Evolutionary conservation across 495 filamentous ascomycete genomes (phyloP), one percentile per base, ranked within the genome.

Genomic region (Acidiella bohemica): DNA sequence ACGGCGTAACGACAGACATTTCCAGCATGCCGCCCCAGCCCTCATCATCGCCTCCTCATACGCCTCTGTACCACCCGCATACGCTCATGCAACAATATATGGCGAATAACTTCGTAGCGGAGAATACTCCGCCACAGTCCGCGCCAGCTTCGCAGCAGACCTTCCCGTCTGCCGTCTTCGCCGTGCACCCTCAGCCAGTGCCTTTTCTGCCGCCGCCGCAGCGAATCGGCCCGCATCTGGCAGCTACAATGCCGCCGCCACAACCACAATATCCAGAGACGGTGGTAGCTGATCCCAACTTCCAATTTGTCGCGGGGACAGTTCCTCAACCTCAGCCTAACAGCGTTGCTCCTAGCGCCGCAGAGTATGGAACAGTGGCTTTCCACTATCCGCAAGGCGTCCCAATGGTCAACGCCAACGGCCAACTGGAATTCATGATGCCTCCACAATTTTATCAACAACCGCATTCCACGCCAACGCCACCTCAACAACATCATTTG

Each of bases 51-150:
- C 60, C 60, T n/a, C 59, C 60, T 11, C 53, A 50, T 28, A 63
- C 60, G 12, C 60, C 60, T 6, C 24, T 54, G 32, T 55, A 57
- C 33, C 34, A 48, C 12, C 42, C 42, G 19, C 59, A 58, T 25
- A 30, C 37, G 6, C 42, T 40, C 32, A 11, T 32, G 2, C 37
- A 47, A 10, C 42, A 25, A 9, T 31, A 42, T 14, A 21, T 42
- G 7, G 32, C n/a, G 26, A 37, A 28, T 26, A 37, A 51, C 23
- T 30, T 42, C 11, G 29, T 56, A 22, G 55, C 50, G 37, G 53
- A 53, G 39, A 53, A 60, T 32, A 63, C 60, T 6, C 59, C 60
- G 13, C 60, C 60, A 8, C 60, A 63, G 39, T 61, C 59, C 2
- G 60, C 60, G 12, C 60, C 60, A 8, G 59, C 60, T 13, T 49